Conservation (phyloP, 2,329 filamentous ascomycete genomes). For the Clonostachys sp. region DNA sequence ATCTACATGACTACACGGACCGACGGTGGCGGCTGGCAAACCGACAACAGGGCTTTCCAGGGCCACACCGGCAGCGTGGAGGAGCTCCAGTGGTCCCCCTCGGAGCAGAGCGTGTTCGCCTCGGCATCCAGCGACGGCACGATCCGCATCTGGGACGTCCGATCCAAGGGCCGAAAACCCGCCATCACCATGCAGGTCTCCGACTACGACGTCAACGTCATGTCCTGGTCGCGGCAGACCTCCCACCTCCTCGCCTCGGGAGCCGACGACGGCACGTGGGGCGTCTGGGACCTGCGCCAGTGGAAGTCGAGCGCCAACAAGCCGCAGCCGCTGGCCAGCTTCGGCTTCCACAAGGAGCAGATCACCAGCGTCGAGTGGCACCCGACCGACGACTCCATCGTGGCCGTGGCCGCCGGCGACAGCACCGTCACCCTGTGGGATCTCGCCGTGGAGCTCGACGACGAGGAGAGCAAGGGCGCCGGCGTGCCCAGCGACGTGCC, state of each 20-base stretch:
- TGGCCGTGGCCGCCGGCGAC: slow-evolving; percentile 87
- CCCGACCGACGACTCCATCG: slow-evolving; percentile 91
- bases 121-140: slow-evolving; percentile 93
- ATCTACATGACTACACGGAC: slow-evolving; percentile 87
- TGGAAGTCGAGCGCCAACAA: slow-evolving; percentile 68
- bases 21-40: slow-evolving; percentile 84
- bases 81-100: slow-evolving; percentile 95
- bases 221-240: slow-evolving; percentile 90
- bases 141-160: slow-evolving; percentile 91
- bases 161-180: slow-evolving; percentile 84
- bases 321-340: slow-evolving; percentile 83
- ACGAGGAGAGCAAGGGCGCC: slow-evolving; percentile 88
- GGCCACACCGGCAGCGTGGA: slow-evolving; percentile 86
- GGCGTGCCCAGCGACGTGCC: slow-evolving; percentile 80
- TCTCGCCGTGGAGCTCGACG: slow-evolving; percentile 91
- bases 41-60: slow-evolving; percentile 76
- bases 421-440: slow-evolving; percentile 97
- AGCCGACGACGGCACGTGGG: slow-evolving; percentile 90
- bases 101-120: slow-evolving; percentile 88
- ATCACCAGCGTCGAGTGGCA: slow-evolving; percentile 98
- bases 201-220: slow-evolving; percentile 86
- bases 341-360: slow-evolving; percentile 93
- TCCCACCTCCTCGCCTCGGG: slow-evolving; percentile 87
- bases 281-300: slow-evolving; percentile 91
- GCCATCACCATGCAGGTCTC: slow-evolving; percentile 84